Evolutionary conservation across 129 eudicot species (phyloP), one percentile per base, ranked within the genome.

Genomic region (Pseudognaphalium luteoalbum): DNA sequence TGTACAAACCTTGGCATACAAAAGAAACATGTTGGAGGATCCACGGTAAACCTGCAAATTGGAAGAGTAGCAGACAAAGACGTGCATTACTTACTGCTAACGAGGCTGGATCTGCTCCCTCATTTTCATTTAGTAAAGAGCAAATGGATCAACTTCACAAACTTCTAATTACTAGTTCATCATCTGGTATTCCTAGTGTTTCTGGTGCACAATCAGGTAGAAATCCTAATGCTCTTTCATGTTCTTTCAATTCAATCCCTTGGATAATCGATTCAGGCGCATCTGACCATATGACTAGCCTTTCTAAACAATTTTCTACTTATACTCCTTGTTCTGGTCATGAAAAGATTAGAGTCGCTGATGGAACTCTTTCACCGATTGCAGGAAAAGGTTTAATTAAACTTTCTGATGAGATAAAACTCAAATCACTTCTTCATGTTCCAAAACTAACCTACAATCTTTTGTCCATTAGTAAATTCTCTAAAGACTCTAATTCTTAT

Each of bases 71-170:
- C 37, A 62, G n/a, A 28, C 39, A 20, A 57, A 10, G 19, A 17
- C 14, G 29, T 57, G 63, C 63, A 57, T 57, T 57, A 20, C 29
- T 22, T 57, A 57, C 63, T 7, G 14, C 63, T 19, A 57, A 62
- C 14, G 67, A 62, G 34, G 34, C 7, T 62, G 7, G 33, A 62
- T 4, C 25, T 62, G 39, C 33, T 29, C 67, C 39, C 11, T 0
- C 67, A 20, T 25, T 62, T 62, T 37, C 67, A 10, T 62, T 28
- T 28, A 62, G n/a, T 28, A 62, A 62, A 62, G 67, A 62, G 34
- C 67, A n/a, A n/a, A 62, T 62, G 37, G 67, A 62, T 12, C 67
- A 62, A 25, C 33, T 62, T 25, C 6, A 21, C 17, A 62, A 62
- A 28, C 37, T 62, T 28, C 39, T 62, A 62, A 22, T 14, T 6